Evolutionary conservation across 2,329 filamentous ascomycete genomes (phyloP), one percentile per base, ranked within the genome.

Genomic region (Dothidotthia symphoricarpi): DNA sequence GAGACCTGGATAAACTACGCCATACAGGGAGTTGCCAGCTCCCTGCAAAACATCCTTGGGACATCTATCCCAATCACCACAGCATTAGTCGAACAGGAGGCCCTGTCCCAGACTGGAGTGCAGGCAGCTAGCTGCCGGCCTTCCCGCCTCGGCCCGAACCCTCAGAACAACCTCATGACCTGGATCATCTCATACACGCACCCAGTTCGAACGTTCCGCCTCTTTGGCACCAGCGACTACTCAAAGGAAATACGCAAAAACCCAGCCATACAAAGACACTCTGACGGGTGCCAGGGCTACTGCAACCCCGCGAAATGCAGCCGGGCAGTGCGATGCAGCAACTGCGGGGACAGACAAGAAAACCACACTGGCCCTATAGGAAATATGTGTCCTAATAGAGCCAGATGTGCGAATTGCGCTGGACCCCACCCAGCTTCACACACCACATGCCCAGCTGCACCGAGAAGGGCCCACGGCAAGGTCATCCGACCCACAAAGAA

Each of bases 231-330:
- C 5, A 34, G 31, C 24, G 5, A 26, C 9, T 26, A 16, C n/a
- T 34, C 22, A 16, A 15, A 34, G 9, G 31, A 34, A 26, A 34
- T 34, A 12, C 31, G 16, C 11, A 34, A 34, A 13, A 10, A 26
- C 8, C 32, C 24, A 7, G n/a, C 24, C 6, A 34, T 34, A 10
- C 13, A 28, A 25, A 22, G 14, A 28, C 32, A 34, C 12, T 6
- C 27, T 25, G 4, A 14, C 27, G 32, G 32, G 12, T 34, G 32
- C 12, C 24, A 34, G 24, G 32, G 32, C 4, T 34, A 34, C 32
- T 34, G 32, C 32, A 28, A 28, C 22, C 3, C 6, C 16, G n/a
- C 31, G 4, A 19, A 22, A 2, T 34, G 31, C 22, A 34, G 19
- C 11, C 6, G 16, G 13, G 6, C 16, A 15, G 22, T 24, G 13